These are phyloP conservation scores for Eremothecium coryli DNA, from an alignment of 1,139 yeast species.

Conservation along the genomic window DNA sequence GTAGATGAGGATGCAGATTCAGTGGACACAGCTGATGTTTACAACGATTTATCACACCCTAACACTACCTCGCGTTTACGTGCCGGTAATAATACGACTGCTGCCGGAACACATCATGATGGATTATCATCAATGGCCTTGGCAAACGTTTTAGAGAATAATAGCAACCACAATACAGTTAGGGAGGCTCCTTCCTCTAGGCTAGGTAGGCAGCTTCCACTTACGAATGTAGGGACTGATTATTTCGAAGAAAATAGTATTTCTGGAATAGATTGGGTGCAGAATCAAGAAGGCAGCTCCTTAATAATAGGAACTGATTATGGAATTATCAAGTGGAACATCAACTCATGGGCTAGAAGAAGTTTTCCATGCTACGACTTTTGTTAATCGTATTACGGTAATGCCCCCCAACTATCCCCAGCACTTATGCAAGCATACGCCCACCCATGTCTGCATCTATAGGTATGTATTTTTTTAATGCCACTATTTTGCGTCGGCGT, in stretches of 20 bases:
- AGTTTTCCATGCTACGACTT: constrained; percentile 38
- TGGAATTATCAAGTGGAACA: constrained; percentile 43
- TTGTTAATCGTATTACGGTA: constrained; percentile 18
- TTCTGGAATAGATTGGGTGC: constrained; percentile 41
- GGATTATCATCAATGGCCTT: constrained; percentile 4
- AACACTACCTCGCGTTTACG: not conserved
- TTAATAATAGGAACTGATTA: constrained; percentile 40
- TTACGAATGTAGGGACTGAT: not conserved
- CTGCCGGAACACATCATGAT: constrained; percentile 2
- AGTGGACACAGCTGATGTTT: constrained; percentile 12
- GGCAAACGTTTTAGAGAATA: constrained; percentile 1
- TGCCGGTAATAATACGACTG: constrained; percentile 1
- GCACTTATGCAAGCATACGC: too few species aligned
- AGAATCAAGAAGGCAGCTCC: constrained; percentile 34
- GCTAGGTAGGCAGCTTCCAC: constrained; percentile 3
- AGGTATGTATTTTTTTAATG: too few species aligned
- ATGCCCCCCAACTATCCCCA: too few species aligned
- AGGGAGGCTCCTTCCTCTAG: constrained; percentile 1
- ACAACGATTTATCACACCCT: constrained; percentile 10
- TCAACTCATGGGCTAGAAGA: constrained; percentile 44
- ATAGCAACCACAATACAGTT: not conserved
- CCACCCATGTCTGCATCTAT: too few species aligned
- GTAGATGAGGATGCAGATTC: constrained; percentile 12
- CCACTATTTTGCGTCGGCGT: too few species aligned
- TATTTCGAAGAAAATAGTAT: constrained; percentile 34